Evolutionary conservation across 257 asterid species (phyloP).

Genomic region (Nyctanthes arbortristis): DNA sequence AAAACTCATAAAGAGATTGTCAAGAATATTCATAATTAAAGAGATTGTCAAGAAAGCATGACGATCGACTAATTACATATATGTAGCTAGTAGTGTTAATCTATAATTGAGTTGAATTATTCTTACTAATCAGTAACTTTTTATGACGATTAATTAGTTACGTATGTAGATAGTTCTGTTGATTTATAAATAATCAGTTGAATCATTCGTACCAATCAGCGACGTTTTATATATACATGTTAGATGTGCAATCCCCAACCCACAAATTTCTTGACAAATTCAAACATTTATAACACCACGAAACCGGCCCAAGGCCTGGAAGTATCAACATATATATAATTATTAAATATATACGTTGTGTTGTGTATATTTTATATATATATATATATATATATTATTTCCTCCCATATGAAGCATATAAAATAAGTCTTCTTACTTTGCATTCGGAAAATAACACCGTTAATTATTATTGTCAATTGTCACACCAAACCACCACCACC

Average conservation of each 20-base stretch:
- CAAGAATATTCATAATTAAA: too few relatives aligned
- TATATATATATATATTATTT: constrained; percentile 14
- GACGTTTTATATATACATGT: too few relatives aligned
- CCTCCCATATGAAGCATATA: constrained; percentile 14
- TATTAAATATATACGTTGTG: constrained; percentile 10
- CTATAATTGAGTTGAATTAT: too few relatives aligned
- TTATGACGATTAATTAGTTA: too few relatives aligned
- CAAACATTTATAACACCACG: constrained; percentile 56
- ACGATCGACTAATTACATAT: too few relatives aligned
- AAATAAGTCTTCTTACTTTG: constrained; percentile 12
- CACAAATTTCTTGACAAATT: constrained; percentile 45
- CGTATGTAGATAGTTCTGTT: too few relatives aligned
- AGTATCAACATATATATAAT: constrained; percentile 24
- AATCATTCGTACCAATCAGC: too few relatives aligned
- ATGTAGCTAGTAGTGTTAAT: too few relatives aligned
- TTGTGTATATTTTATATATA: constrained; percentile 17
- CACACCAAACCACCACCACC: constrained; percentile 9
- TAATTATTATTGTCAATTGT: constrained; percentile 23
- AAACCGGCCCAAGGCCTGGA: constrained; percentile 44
- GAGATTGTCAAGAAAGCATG: too few relatives aligned
- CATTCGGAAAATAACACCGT: constrained; percentile 18
- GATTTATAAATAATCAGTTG: too few relatives aligned
- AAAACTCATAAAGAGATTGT: too few relatives aligned
- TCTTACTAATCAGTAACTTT: too few relatives aligned
- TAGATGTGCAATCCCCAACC: constrained; percentile 17